Evolutionary conservation across 176 grass and related monocot species (phyloP), one percentile per base, ranked within the genome.

Genomic region (Triticum turgidum): DNA sequence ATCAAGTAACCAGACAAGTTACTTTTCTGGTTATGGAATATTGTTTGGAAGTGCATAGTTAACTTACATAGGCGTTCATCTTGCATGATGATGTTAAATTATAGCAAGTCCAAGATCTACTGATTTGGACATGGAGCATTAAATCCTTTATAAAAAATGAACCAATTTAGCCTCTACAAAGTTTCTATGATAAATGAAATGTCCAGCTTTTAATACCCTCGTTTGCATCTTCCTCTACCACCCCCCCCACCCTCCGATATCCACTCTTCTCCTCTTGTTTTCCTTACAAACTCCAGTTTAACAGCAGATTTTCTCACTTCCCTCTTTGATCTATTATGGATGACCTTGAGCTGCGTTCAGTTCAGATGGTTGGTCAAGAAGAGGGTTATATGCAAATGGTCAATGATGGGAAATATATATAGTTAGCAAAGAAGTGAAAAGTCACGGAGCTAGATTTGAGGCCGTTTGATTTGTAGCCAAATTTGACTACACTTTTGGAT

Each of bases 401-500:
- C 45, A 49, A 49, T 4, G 45, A 49, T 49, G 45, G 45, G 45
- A 79, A 44, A 44, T 44, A 3, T 41, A 63, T 38, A 81, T 33
- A 80, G 54, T 58, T 58, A 58, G 45, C 5, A 20, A 68, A 81
- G 39, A 81, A 81, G 35, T 30, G 61, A 81, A 51, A 81, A 18
- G 27, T 11, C 64, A 52, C 5, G 11, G 13, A 24, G 10, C 18
- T 33, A 68, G 61, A 67, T 54, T 54, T 82, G 25, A 29, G 61
- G 24, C 5, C 11, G 79, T 81, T 79, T 66, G 25, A 65, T 21
- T 81, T 25, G 24, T 21, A 67, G 62, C 61, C 39, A 81, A 81
- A 81, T 81, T 81, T 67, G 61, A 25, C 39, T 49, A 65, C 76
- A 81, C 79, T 32, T 54, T 54, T 81, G 37, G 61, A 39, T 47